Evolutionary conservation across 1,284 basidiomycete genomes (phyloP).

Genomic region (Melampsora abietis-canadensis): DNA sequence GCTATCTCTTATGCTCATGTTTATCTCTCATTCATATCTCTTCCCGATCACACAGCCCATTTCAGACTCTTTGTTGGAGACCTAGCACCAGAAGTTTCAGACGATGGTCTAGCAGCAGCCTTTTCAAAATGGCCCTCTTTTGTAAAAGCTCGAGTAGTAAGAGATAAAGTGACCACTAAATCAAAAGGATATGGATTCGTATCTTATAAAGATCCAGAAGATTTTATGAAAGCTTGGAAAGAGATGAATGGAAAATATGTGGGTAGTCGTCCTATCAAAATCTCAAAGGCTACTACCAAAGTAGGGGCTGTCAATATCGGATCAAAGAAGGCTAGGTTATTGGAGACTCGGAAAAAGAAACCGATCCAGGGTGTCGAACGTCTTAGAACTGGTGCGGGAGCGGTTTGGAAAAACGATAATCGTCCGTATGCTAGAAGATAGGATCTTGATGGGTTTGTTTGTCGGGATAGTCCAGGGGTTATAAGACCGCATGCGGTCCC

Average conservation of each 20-base stretch:
- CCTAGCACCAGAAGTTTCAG: constrained; percentile 95
- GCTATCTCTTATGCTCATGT: constrained; percentile 23
- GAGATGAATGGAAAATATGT: constrained; percentile 99
- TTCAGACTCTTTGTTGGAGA: constrained; percentile 97
- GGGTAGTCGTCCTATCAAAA: constrained; percentile 85
- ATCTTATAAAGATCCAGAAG: constrained; percentile 95
- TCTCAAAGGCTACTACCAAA: constrained; percentile 76
- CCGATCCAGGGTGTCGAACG: constrained; percentile 42
- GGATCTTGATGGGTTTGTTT: background rate
- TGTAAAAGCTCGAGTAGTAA: constrained; percentile 87
- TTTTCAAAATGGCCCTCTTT: constrained; percentile 87
- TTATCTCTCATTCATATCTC: constrained; percentile 5
- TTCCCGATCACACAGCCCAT: constrained; percentile 65
- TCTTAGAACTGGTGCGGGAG: constrained; percentile 42
- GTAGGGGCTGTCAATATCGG: constrained; percentile 90
- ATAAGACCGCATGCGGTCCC: no score
- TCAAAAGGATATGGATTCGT: constrained; percentile 92
- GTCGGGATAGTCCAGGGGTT: no score
- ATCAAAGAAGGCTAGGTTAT: constrained; percentile 67
- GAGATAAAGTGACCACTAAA: constrained; percentile 73
- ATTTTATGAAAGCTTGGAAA: constrained; percentile 97
- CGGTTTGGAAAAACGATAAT: constrained; percentile 44
- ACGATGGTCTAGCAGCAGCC: constrained; percentile 84
- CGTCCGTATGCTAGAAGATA: constrained; percentile 42
- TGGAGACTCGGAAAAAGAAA: constrained; percentile 42